Evolutionary conservation across 495 filamentous ascomycete genomes (phyloP), one percentile per base, ranked within the genome.

Genomic region (Talaromyces ruber): DNA sequence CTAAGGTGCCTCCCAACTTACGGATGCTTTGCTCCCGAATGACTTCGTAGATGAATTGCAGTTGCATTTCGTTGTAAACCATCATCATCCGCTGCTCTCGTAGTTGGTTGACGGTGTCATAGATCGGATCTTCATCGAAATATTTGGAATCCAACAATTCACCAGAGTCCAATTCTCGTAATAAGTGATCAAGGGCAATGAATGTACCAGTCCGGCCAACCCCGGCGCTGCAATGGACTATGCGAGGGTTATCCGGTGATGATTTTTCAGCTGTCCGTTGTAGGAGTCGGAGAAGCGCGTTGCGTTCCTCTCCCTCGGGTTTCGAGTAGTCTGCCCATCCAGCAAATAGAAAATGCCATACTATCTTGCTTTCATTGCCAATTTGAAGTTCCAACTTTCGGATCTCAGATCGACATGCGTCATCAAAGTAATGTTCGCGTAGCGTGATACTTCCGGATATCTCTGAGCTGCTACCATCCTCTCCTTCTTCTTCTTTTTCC

Each of bases 171-270:
- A 98, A 76, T 71, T 96, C 91, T 26, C 84, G 80, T 50, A 96
- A 82, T 53, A 99, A 82, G 68, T 93, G 88, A 72, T 97, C 95
- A 8, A 99, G 84, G 4, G 92, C 89, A 64, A 99, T 94, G 69
- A 98, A 99, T 0, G 94, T 98, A 56, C 94, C 94, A 18, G 88
- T 93, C 58, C 94, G 86, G 24, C 94, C 94, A 11, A 99, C 95
- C 39, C 94, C 94, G 24, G 94, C 94, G 65, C 88, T 92, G 75
- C 93, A 97, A 71, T 98, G 94, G 21, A 98, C 85, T 59, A 98
- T 85, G 39, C 93, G 87, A 7, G 94, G 92, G 66, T 90, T 96
- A 11, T 81, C 73, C n/a, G 72, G 73, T 6, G 75, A 74, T 65
- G 87, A 90, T 71, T 91, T 88, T 62, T 84, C 82, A 45, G 85